phyloP scores from a whole-genome alignment of 2,329 filamentous ascomycete species.

The Gnomoniopsis smithogilvyi region DNA sequence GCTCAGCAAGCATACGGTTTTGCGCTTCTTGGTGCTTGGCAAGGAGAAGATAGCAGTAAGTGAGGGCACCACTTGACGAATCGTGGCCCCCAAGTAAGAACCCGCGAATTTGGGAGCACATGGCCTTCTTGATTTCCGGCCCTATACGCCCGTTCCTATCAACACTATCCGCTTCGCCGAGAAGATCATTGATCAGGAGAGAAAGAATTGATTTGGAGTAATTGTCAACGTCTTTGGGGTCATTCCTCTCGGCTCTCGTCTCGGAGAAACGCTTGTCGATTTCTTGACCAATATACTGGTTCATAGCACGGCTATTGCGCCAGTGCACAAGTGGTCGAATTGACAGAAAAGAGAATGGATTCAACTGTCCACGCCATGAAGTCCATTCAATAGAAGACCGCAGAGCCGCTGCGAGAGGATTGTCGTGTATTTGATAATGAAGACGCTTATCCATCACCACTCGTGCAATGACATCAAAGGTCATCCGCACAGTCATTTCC shows the following conservation, averaged over 20 bases:
- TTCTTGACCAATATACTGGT: conserved; percentile 19
- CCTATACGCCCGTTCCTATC: conserved; percentile 6
- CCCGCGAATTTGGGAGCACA: conserved; percentile 20
- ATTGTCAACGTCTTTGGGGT: neutral
- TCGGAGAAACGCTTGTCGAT: conserved; percentile 24
- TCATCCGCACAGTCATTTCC: conserved; percentile 23
- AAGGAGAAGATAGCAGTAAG: conserved; percentile 44
- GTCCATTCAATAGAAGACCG: conserved; percentile 21
- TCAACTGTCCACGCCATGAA: conserved; percentile 20
- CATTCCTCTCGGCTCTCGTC: neutral
- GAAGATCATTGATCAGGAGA: conserved; percentile 20
- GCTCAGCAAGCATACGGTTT: conserved; percentile 12
- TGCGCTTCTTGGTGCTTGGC: conserved; percentile 21
- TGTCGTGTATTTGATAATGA: conserved; percentile 22
- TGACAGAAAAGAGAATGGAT: conserved; percentile 20
- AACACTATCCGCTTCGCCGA: conserved; percentile 14
- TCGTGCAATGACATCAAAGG: conserved; percentile 23
- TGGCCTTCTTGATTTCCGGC: conserved; percentile 17
- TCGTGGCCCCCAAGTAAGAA: conserved; percentile 59
- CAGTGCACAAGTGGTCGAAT: conserved; percentile 20
- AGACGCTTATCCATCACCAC: conserved; percentile 23
- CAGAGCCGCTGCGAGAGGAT: conserved; percentile 20
- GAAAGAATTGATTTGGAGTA: conserved; percentile 21
- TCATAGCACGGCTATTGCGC: conserved; percentile 21
- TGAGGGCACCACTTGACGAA: conserved; percentile 56